Evolutionary conservation across 176 grass and related monocot genomes (phyloP), one percentile per base, ranked within the genome.

Genomic region (Thalia dealbata): DNA sequence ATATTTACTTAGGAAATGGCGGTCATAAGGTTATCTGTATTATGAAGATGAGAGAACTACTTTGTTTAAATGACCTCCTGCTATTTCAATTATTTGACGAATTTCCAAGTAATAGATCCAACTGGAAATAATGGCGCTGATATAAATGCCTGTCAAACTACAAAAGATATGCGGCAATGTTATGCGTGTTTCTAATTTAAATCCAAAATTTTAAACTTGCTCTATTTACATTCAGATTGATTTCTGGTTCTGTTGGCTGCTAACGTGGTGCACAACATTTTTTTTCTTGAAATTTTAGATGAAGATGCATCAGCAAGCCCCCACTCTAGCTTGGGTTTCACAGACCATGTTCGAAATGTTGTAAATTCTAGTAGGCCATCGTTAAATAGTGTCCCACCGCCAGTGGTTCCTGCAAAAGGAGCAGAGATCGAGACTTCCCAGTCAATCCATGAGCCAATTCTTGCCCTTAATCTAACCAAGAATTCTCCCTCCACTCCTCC

Each of bases 261-360:
- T 14, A 0, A 13, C 24, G 30, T 72, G 54, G 22, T 11, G 16
- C 54, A n/a, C 52, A 23, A 52, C 26, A 52, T 73, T 41, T 82
- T 14, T 61, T 75, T 41, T 50, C 32, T 66, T 41, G 46, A 21
- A 27, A 52, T 80, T 79, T 80, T 89, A 99, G 95, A 91, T 73
- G 87, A 99, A 75, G 80, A 87, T 82, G 60, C 81, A 78, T 73
- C 90, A 75, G 80, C 81, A 78, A 86, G 83, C 79, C 83, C 73
- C 27, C 83, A 88, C 27, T 85, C 80, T 65, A 75, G 69, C 85
- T 22, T 76, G 66, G 82, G 72, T 64, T 84, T 93, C 78, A 79
- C 87, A 70, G 79, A 84, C 80, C 78, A 86, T 61, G 81, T 86
- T 63, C 50, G 59, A 67, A 86, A 67, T 55, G 74, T 88, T 74